phyloP scores from a whole-genome alignment of 257 asterid genomes.

The Salvia miltiorrhiza region DNA sequence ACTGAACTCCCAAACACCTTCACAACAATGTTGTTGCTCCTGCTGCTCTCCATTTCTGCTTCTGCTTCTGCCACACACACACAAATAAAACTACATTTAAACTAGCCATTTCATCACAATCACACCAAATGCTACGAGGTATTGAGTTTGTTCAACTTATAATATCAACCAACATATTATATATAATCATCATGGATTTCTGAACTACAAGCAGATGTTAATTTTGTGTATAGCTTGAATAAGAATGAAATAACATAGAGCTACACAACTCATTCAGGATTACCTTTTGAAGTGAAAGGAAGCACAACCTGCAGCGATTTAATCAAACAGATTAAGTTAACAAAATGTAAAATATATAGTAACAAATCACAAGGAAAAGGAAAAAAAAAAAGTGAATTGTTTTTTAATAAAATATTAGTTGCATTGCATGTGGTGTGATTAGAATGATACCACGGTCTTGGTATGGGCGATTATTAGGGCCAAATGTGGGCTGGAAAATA shows the following conservation, averaged over 20 bases:
- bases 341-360: no score
- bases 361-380: not conserved
- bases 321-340: not conserved
- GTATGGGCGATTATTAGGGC: conserved; percentile 18
- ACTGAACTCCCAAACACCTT: conserved; percentile 40
- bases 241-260: not conserved
- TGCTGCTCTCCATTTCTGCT: not conserved
- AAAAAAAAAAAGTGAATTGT: not conserved
- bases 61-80: no score
- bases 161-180: no score
- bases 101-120: not conserved
- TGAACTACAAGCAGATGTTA: not conserved
- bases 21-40: conserved; percentile 16
- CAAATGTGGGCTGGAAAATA: not conserved
- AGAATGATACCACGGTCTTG: conserved; percentile 12
- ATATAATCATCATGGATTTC: not conserved
- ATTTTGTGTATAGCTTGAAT: not conserved
- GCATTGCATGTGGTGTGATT: not conserved
- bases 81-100: no score
- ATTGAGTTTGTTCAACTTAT: not conserved
- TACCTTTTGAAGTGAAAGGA: not conserved
- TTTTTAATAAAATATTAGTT: not conserved
- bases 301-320: not conserved
- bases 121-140: not conserved
- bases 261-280: not conserved